Percentiles rank a stretch among this genome's conserved stretches.
Evolutionary conservation across 306 rosid genomes (phyloP).

Genomic region (Inga leiocalycina): DNA sequence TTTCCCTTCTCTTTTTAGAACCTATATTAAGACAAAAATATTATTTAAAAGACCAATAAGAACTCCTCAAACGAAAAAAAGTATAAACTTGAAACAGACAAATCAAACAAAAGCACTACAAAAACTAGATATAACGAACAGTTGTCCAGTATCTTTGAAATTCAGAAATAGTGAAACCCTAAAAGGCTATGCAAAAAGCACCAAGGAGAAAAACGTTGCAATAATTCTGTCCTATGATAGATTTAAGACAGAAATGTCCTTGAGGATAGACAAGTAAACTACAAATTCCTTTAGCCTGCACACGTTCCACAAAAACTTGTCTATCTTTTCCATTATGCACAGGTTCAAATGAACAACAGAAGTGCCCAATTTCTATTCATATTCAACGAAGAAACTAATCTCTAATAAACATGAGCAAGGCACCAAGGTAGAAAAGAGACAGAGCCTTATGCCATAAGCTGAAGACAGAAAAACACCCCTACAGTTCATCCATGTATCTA

Average conservation of each 20-base stretch:
- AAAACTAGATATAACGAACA: neutral
- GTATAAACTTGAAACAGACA: neutral
- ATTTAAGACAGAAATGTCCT: neutral
- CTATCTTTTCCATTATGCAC: neutral
- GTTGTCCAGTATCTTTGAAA: neutral
- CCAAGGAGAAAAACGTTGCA: neutral
- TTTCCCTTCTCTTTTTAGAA: neutral
- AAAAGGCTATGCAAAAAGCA: neutral
- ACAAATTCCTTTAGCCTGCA: neutral
- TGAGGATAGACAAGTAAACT: neutral
- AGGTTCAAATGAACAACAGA: neutral
- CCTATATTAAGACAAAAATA: neutral
- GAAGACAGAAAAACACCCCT: neutral
- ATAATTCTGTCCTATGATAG: neutral
- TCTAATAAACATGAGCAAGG: neutral
- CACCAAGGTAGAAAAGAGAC: neutral
- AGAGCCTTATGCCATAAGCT: neutral
- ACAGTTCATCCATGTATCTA: neutral
- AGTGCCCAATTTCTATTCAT: neutral
- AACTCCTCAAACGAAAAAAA: neutral
- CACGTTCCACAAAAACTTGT: neutral
- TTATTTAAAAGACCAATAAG: neutral
- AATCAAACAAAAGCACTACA: neutral
- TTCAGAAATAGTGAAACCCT: neutral
- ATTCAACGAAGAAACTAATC: neutral